Evolutionary conservation across 371 early-diverging fungal species (phyloP).

Genomic region (Zancudomyces culisetae): DNA sequence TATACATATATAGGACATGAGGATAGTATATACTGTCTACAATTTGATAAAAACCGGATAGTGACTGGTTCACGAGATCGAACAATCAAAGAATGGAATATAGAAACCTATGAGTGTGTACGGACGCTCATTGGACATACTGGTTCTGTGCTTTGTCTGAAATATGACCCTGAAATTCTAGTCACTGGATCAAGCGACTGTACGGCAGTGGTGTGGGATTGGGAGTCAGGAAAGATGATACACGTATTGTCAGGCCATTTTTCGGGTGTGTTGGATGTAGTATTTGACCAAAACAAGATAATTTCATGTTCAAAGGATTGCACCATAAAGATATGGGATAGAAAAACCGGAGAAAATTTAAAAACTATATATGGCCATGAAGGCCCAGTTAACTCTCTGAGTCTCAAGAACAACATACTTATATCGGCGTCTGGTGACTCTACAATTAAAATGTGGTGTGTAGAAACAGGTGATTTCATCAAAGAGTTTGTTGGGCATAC

Average conservation of each 20-base stretch:
- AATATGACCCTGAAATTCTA: constrained; percentile 55
- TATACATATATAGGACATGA: constrained; percentile 50
- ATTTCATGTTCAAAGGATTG: constrained; percentile 85
- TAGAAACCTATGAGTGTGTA: constrained; percentile 37
- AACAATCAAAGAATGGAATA: constrained; percentile 69
- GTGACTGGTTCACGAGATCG: constrained; percentile 87
- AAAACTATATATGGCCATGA: constrained; percentile 57
- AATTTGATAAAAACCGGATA: constrained; percentile 59
- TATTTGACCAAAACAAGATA: constrained; percentile 50
- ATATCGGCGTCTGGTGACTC: constrained; percentile 79
- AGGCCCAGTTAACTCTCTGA: constrained; percentile 76
- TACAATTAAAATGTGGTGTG: constrained; percentile 70
- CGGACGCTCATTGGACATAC: constrained; percentile 66
- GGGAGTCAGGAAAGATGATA: constrained; percentile 21
- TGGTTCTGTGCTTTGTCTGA: constrained; percentile 76
- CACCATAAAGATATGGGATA: constrained; percentile 66
- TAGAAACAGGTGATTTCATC: constrained; percentile 38
- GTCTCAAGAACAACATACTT: constrained; percentile 38
- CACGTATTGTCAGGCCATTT: constrained; percentile 45
- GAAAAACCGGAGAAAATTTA: constrained; percentile 26
- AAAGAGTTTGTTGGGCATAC: constrained; percentile 53
- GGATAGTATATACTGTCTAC: constrained; percentile 88
- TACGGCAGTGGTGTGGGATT: constrained; percentile 75
- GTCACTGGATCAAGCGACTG: constrained; percentile 84
- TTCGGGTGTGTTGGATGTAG: constrained; percentile 56